Percentiles rank a stretch among this genome's conserved stretches.
Evolutionary conservation across 768 basidiomycete species (phyloP).

Genomic region (Amanita inopinata): DNA sequence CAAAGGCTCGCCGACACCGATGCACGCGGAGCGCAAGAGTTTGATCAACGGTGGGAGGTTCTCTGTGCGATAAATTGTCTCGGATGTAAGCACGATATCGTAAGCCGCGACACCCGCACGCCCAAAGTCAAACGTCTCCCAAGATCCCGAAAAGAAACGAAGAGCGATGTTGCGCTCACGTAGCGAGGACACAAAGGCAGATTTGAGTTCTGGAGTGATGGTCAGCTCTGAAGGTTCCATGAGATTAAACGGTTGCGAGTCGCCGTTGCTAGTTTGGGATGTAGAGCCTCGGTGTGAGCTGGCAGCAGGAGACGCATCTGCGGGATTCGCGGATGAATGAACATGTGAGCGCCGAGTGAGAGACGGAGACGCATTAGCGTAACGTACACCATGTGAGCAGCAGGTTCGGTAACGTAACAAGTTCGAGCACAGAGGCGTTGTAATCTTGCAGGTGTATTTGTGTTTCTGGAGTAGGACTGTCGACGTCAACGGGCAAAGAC

Average conservation of each 20-base stretch:
- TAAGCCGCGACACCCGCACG: slow-evolving; percentile 26
- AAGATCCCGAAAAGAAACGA: slow-evolving; percentile 75
- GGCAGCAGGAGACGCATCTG: slow-evolving; percentile 58
- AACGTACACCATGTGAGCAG: slow-evolving; percentile 75
- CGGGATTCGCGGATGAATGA: not conserved
- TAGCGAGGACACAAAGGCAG: slow-evolving; percentile 57
- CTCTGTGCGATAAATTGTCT: slow-evolving; percentile 79
- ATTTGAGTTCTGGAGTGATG: slow-evolving; percentile 54
- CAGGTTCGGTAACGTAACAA: slow-evolving; percentile 74
- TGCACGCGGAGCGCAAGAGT: slow-evolving; percentile 35
- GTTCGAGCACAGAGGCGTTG: slow-evolving; percentile 69
- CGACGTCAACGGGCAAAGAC: slow-evolving; percentile 15
- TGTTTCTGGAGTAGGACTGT: slow-evolving; percentile 23
- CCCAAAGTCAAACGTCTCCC: slow-evolving; percentile 44
- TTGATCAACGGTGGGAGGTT: slow-evolving; percentile 52
- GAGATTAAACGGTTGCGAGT: slow-evolving; percentile 19
- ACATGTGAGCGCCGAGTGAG: too few relatives aligned
- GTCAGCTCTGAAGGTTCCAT: slow-evolving; percentile 45
- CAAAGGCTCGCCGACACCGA: not conserved
- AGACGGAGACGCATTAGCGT: not conserved
- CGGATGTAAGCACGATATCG: slow-evolving; percentile 77
- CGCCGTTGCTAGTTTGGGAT: slow-evolving; percentile 20
- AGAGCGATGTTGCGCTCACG: slow-evolving; percentile 43
- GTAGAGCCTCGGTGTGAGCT: slow-evolving; percentile 28
- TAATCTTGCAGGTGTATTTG: slow-evolving; percentile 85